Evolutionary conservation across 1,284 basidiomycete species (phyloP), one percentile per base, ranked within the genome.

Genomic region (Phlebopus sp.): DNA sequence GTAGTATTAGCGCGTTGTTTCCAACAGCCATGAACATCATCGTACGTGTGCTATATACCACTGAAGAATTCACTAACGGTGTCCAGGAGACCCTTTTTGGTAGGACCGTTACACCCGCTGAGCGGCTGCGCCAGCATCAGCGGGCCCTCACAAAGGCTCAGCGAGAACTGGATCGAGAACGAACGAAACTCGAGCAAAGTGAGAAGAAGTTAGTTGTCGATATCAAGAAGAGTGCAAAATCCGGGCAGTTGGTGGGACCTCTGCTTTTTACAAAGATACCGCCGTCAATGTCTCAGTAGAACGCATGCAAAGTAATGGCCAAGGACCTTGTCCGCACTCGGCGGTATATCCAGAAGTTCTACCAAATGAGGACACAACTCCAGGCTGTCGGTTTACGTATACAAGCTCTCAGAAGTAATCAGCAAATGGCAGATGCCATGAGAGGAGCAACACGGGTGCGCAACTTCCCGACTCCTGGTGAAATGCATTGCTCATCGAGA

Each of bases 371-470:
- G 52, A 99, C 97, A 1, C 97, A 99, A 65, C 78, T 99, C 1
- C 97, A 99, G 69, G 97, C 96, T 5, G 93, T 99, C 38, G 86
- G 90, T 14, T 75, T 99, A 50, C 82, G 97, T 53, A 97, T 99
- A 76, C 97, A 99, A 70, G 95, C 95, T 5, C 75, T 99, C 49
- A 77, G 97, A 55, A 95, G 91, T 61, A 98, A 98, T 64, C 94
- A 99, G 69, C 93, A 97, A 72, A 99, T 99, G 97, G 95, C 95
- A 1, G 92, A 95, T 49, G 96, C 97, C 1, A 99, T 99, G 97
- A 86, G 92, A 59, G 97, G 97, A 31, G 97, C 97, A 10, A 97
- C 95, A 27, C 81, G 90, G 59, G 94, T 96, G 66, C 59, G 88
- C 69, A 41, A 39, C 40, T 44, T 37, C 23, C 39, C 52, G 37